Conservation (phyloP, 2,329 filamentous ascomycete genomes). For the Macroventuria anomochaeta region DNA sequence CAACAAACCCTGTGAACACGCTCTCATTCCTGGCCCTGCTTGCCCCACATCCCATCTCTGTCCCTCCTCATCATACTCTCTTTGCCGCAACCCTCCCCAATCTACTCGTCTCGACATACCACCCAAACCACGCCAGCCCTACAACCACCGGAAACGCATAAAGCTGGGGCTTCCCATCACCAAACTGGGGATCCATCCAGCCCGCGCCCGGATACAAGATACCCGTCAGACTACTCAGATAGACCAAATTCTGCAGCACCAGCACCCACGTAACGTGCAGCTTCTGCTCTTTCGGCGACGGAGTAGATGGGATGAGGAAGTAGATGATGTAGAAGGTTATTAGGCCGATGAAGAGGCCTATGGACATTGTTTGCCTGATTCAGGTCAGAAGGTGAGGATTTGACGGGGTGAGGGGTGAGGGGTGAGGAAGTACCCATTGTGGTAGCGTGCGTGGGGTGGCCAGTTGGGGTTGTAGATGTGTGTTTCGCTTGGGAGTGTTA, state of each 20-base stretch:
- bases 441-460: conserved; percentile 60
- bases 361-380: conserved; percentile 58
- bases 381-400: neutral
- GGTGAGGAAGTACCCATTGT: conserved; percentile 53
- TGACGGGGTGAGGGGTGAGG: neutral
- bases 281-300: neutral
- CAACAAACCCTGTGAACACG: no score
- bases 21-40: no score
- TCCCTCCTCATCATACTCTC: neutral
- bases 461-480: conserved; percentile 58
- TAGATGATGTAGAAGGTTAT: conserved; percentile 18
- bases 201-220: conserved; percentile 56
- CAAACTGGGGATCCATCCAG: conserved; percentile 57
- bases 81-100: neutral
- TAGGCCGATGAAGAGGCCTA: conserved; percentile 51
- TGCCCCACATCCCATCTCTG: no score
- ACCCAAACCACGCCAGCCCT: conserved; percentile 37
- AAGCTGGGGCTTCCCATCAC: conserved; percentile 48
- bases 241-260: conserved; percentile 54
- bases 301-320: neutral
- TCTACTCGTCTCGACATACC: conserved; percentile 4
- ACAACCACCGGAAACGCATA: conserved; percentile 35
- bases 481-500: conserved; percentile 40
- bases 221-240: conserved; percentile 52
- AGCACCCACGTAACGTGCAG: conserved; percentile 22